Percentiles rank a stretch among this genome's conserved stretches.
Evolutionary conservation across 768 basidiomycete species (phyloP).

Genomic region (Psilocybe cyanescens): DNA sequence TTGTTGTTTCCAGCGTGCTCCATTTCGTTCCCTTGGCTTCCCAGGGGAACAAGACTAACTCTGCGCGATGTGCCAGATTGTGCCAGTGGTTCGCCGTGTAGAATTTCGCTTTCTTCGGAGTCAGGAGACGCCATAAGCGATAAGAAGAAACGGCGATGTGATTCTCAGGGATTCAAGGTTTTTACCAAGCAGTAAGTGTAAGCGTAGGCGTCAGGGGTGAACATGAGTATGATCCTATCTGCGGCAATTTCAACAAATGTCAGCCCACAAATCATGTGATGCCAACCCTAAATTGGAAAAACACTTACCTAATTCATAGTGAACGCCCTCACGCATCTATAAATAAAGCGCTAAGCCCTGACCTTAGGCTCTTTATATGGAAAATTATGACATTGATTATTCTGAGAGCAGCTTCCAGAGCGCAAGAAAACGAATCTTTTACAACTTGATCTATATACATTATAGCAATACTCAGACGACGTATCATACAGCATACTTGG

Average conservation of each 20-base stretch:
- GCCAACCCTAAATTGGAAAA: not conserved
- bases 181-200: not conserved
- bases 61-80: not conserved
- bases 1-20: not conserved
- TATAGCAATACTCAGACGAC: slow-evolving; percentile 1
- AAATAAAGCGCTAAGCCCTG: not conserved
- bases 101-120: not conserved
- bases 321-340: not conserved
- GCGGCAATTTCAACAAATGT: not conserved
- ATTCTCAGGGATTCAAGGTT: no score
- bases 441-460: no score
- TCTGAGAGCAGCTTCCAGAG: no score
- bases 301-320: not conserved
- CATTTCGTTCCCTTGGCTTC: not conserved
- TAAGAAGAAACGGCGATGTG: no score
- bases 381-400: no score
- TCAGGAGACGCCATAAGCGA: slow-evolving; percentile 8
- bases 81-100: not conserved
- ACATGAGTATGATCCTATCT: no score
- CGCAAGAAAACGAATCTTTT: no score
- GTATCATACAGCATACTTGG: slow-evolving; percentile 25
- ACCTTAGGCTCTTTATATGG: no score
- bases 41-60: slow-evolving; percentile 11
- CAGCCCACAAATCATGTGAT: not conserved
- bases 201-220: no score